Evolutionary conservation across 2,329 filamentous ascomycete species (phyloP).

Genomic region (Domatiomyces globalis): DNA sequence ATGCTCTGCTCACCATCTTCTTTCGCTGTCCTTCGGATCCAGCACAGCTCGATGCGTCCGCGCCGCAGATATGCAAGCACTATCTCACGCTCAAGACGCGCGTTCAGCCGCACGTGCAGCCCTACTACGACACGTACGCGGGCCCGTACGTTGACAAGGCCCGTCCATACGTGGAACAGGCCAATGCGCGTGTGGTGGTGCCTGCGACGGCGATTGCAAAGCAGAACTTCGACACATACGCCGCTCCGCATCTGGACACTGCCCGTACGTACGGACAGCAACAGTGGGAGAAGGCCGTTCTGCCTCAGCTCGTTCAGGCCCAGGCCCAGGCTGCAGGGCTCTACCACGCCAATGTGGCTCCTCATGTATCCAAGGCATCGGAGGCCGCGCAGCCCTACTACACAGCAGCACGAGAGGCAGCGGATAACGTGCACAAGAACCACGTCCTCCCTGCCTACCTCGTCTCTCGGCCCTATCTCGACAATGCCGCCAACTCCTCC

Average conservation of each 20-base stretch:
- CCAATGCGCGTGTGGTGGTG: conserved; percentile 48
- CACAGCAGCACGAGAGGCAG: conserved; percentile 47
- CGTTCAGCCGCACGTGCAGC: conserved; percentile 60
- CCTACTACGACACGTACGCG: conserved; percentile 75
- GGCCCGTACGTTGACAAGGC: conserved; percentile 66
- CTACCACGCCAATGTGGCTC: conserved; percentile 59
- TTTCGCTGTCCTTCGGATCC: conserved; percentile 67
- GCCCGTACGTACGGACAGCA: conserved; percentile 50
- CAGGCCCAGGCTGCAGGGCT: conserved; percentile 47
- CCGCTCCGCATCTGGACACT: conserved; percentile 55
- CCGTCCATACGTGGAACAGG: conserved; percentile 53
- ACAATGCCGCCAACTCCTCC: conserved; percentile 52
- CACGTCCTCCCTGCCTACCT: conserved; percentile 63
- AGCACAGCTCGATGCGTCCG: conserved; percentile 51
- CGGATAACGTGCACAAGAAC: conserved; percentile 54
- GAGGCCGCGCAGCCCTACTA: conserved; percentile 57
- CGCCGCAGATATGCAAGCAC: conserved; percentile 67
- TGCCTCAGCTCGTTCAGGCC: conserved; percentile 57
- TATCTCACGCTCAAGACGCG: conserved; percentile 55
- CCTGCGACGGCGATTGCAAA: conserved; percentile 54
- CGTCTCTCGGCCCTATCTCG: conserved; percentile 57
- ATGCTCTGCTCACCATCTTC: conserved; percentile 62
- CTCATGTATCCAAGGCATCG: conserved; percentile 53
- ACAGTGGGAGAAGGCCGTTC: conserved; percentile 66
- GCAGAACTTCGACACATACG: conserved; percentile 51